phyloP scores from a whole-genome alignment of 208 protist genomes.

The Novymonas esmeraldas region DNA sequence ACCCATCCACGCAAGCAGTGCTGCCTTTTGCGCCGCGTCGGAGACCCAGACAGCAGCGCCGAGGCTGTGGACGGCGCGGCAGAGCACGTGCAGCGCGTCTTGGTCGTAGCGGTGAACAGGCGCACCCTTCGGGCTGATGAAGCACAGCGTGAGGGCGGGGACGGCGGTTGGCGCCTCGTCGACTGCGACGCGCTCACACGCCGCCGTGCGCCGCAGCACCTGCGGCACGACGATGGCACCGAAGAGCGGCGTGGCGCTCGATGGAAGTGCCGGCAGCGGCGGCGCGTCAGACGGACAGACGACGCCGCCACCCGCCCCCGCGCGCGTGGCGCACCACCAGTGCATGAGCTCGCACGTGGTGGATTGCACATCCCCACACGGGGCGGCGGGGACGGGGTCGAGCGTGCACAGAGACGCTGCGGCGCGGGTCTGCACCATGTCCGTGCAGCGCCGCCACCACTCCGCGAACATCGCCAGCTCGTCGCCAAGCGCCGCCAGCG shows the following conservation, averaged over 20 bases:
- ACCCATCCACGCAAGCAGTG: constrained; percentile 16
- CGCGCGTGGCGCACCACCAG: constrained; percentile 10
- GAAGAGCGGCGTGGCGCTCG: constrained; percentile 15
- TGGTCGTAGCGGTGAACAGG: constrained; percentile 29
- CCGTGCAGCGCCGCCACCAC: background rate
- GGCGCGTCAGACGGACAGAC: background rate
- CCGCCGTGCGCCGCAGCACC: background rate
- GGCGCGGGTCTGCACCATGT: background rate
- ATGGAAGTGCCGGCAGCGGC: constrained; percentile 14
- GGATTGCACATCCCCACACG: background rate
- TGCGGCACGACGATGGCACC: constrained; percentile 25
- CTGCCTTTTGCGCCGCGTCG: constrained; percentile 23
- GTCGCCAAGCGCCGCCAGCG: too few relatives aligned
- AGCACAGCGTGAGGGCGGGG: constrained; percentile 22
- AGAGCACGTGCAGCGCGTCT: constrained; percentile 35
- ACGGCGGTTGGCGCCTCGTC: background rate
- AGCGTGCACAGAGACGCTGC: background rate
- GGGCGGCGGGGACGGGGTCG: too few relatives aligned
- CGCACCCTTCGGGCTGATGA: constrained; percentile 27
- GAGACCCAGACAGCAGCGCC: constrained; percentile 21
- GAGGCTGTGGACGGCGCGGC: constrained; percentile 24
- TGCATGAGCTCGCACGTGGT: constrained; percentile 6
- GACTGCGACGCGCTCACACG: background rate
- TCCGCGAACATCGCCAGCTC: too few relatives aligned
- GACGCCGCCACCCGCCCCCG: too few relatives aligned